Conservation (phyloP, 768 basidiomycete species). For the Lactifluus hygrophoroides region DNA sequence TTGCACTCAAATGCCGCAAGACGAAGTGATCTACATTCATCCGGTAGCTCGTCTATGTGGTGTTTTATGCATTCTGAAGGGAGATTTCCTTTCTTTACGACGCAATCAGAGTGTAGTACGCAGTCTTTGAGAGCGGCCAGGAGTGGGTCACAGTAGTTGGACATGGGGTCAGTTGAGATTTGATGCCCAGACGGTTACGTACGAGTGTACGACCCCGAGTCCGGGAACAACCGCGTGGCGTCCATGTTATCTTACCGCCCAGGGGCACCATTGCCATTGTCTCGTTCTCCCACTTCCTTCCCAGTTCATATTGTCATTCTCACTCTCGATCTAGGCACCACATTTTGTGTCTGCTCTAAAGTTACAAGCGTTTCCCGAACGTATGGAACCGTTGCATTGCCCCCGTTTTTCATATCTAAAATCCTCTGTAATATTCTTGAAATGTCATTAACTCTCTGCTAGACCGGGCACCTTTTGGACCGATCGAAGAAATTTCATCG, state of each 20-base stretch:
- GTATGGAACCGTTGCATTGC: not conserved
- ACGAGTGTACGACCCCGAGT: not conserved
- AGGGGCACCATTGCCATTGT: not conserved
- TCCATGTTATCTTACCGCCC: not conserved
- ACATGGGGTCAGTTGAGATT: conserved; percentile 39
- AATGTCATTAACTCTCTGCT: not conserved
- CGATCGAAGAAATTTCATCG: conserved; percentile 27
- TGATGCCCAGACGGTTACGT: not conserved
- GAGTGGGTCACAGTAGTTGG: conserved; percentile 72
- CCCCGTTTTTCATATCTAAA: too few species aligned
- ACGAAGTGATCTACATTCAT: conserved; percentile 69
- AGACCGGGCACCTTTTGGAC: too few species aligned
- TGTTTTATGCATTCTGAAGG: conserved; percentile 80
- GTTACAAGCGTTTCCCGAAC: too few species aligned
- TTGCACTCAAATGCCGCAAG: conserved; percentile 88
- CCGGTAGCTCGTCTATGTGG: conserved; percentile 68
- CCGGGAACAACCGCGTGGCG: not conserved
- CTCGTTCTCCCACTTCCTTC: not conserved
- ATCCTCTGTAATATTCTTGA: not conserved
- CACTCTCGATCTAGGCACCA: too few species aligned
- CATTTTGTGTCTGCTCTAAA: too few species aligned
- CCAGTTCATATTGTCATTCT: not conserved
- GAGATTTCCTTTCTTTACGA: conserved; percentile 64
- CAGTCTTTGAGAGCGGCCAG: conserved; percentile 77
- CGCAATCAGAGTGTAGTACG: conserved; percentile 79